These are phyloP conservation scores for Fraxinus sp. DNA, from an alignment of 305 asterid species.

Conservation along the genomic window DNA sequence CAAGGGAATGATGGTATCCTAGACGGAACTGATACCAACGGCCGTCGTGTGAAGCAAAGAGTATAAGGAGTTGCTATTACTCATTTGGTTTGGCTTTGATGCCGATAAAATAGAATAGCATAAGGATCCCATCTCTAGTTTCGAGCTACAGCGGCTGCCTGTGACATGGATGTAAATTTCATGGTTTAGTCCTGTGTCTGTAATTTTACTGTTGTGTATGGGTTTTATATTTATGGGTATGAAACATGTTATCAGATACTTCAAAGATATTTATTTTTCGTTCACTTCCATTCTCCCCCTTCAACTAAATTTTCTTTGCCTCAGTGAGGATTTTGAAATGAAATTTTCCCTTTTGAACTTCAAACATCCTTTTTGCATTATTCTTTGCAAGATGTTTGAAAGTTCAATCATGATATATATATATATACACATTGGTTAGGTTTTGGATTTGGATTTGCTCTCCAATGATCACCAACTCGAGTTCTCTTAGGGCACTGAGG, in stretches of 20 bases:
- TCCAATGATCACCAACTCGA: too few relatives aligned
- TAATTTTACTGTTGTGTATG: not conserved
- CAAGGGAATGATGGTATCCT: slow-evolving; percentile 49
- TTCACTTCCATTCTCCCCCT: not conserved
- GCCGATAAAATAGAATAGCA: slow-evolving; percentile 31
- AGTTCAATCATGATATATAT: not conserved
- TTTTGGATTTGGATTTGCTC: too few relatives aligned
- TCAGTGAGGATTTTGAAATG: not conserved
- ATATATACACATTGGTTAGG: too few relatives aligned
- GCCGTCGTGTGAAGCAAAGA: slow-evolving; percentile 92
- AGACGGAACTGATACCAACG: slow-evolving; percentile 68
- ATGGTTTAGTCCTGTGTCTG: not conserved
- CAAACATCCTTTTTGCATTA: not conserved
- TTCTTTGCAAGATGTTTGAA: not conserved
- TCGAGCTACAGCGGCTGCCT: slow-evolving; percentile 11
- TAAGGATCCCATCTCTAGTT: slow-evolving; percentile 28
- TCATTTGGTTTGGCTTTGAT: slow-evolving; percentile 13
- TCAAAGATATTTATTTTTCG: not conserved
- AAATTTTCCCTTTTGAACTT: not conserved
- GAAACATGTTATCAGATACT: not conserved
- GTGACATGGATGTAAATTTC: not conserved
- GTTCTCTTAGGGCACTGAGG: too few relatives aligned
- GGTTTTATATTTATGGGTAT: not conserved
- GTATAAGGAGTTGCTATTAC: slow-evolving; percentile 32
- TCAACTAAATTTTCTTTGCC: not conserved